Evolutionary conservation across 306 rosid genomes (phyloP).

Genomic region (Castanopsis chinensis): DNA sequence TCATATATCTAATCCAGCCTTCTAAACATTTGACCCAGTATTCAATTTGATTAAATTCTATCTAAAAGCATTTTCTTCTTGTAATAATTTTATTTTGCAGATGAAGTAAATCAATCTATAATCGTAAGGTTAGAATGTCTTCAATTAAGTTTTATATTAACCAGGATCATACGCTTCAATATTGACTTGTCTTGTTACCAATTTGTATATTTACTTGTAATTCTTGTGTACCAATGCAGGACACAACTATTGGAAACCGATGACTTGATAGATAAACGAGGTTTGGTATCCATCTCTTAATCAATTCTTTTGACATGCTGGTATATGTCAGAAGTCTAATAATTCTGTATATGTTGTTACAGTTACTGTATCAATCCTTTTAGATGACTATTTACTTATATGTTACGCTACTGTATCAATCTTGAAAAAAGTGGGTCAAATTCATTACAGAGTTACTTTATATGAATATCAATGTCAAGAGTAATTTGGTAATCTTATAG

Average conservation of each 20-base stretch:
- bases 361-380: background rate
- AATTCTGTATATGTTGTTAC: background rate
- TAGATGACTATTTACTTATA: too few species aligned
- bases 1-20: too few species aligned
- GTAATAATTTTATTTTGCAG: slow-evolving; percentile 47
- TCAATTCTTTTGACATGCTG: background rate
- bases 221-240: slow-evolving; percentile 41
- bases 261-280: slow-evolving; percentile 33
- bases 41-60: slow-evolving; percentile 4
- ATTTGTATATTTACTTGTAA: background rate
- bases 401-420: too few species aligned
- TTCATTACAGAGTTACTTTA: too few species aligned
- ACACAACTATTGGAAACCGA: slow-evolving; percentile 38
- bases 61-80: slow-evolving; percentile 32
- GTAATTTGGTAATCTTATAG: too few species aligned
- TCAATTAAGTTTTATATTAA: background rate
- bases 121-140: slow-evolving; percentile 70
- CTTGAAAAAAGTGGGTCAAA: too few species aligned
- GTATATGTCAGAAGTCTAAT: background rate
- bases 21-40: too few species aligned
- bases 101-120: slow-evolving; percentile 80
- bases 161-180: background rate
- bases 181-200: background rate
- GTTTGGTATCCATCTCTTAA: background rate
- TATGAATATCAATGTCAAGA: too few species aligned